Conservation (phyloP, 495 filamentous ascomycete species). For the Hyaloscypha hepaticicola region DNA sequence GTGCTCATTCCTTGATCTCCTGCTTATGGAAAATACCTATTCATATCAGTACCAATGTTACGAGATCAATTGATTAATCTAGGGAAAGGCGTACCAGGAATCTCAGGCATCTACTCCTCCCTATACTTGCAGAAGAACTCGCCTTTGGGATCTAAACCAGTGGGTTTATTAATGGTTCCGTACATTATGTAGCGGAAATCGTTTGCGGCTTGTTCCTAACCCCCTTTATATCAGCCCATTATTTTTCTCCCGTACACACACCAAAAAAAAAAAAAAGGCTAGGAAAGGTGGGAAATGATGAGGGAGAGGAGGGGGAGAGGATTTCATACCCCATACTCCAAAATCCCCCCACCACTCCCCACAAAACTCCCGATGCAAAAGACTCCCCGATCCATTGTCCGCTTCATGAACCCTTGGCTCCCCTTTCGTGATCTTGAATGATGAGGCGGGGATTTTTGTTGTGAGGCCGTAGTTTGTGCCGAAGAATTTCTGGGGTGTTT, state of each 20-base stretch:
- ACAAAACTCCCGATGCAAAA: conserved; percentile 64
- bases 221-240: conserved; percentile 35
- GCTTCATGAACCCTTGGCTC: conserved; percentile 50
- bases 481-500: conserved; percentile 53
- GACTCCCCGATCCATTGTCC: conserved; percentile 54
- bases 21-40: conserved; percentile 60
- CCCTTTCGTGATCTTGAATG: conserved; percentile 42
- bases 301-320: too few relatives aligned
- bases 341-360: conserved; percentile 57
- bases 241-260: conserved; percentile 13
- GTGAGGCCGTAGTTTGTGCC: conserved; percentile 64
- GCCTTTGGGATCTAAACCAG: conserved; percentile 60
- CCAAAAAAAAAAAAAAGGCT: too few relatives aligned
- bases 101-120: conserved; percentile 63
- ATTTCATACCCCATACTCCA: conserved; percentile 60
- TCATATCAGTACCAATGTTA: neutral
- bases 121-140: conserved; percentile 65
- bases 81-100: conserved; percentile 56
- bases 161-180: conserved; percentile 62
- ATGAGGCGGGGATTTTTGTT: conserved; percentile 54
- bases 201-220: conserved; percentile 46
- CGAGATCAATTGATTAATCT: too few relatives aligned
- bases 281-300: too few relatives aligned
- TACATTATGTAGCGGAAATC: conserved; percentile 62
- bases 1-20: conserved; percentile 55